These are phyloP conservation scores for Paramecium sexaurelia DNA, from an alignment of 73 alveolate genomes.

Conservation along the genomic window DNA sequence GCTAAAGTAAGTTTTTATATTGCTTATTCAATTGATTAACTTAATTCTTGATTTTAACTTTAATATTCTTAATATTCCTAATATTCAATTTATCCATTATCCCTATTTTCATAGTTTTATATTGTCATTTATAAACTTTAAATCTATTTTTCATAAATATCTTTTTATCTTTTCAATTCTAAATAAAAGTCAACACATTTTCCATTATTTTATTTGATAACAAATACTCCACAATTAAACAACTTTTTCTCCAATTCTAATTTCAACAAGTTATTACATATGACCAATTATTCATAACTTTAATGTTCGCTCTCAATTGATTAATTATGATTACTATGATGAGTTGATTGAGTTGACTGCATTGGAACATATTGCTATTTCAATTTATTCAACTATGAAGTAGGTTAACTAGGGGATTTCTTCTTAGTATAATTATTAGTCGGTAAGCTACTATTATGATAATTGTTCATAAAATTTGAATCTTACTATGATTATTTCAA, in stretches of 20 bases:
- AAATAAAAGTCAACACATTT: background rate
- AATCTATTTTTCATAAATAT: background rate
- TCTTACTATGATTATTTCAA: background rate
- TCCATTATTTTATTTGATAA: background rate
- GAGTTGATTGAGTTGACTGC: background rate
- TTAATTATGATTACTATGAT: background rate
- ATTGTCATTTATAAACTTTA: background rate
- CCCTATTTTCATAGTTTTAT: background rate
- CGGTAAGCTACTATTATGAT: background rate
- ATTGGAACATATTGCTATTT: background rate
- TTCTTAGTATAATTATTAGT: background rate
- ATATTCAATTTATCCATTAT: background rate
- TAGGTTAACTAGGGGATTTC: background rate
- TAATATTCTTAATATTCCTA: constrained; percentile 1
- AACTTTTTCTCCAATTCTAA: background rate
- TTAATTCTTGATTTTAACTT: background rate
- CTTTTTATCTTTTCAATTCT: background rate
- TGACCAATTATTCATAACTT: background rate
- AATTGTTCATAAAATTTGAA: background rate
- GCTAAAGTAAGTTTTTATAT: background rate
- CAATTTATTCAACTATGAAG: background rate
- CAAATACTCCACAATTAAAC: background rate
- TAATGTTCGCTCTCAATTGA: background rate
- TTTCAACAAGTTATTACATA: background rate
- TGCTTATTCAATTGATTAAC: background rate